phyloP scores from a whole-genome alignment of 2,329 filamentous ascomycete species.

The Myriosclerotinia duriaeana region DNA sequence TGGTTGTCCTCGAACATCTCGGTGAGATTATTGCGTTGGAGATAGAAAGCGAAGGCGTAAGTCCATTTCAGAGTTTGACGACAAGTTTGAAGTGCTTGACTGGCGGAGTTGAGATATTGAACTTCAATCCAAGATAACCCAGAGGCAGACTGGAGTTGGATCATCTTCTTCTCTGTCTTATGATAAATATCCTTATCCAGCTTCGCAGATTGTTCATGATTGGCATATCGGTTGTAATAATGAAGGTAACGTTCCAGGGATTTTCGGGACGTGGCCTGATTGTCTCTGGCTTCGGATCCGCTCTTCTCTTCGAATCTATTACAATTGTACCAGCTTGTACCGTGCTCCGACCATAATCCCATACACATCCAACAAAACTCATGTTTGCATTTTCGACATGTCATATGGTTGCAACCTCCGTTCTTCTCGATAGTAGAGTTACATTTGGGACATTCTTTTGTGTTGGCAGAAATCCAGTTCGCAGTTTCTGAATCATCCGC shows the following conservation, averaged over 20 bases:
- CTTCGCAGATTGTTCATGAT: constrained; percentile 96
- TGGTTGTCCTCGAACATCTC: constrained; percentile 99
- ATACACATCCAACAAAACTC: constrained; percentile 99
- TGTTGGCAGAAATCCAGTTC: constrained; percentile 99
- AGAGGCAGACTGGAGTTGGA: constrained; percentile 86
- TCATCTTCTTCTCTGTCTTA: constrained; percentile 99
- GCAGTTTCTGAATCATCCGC: constrained; percentile 97
- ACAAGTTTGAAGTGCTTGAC: constrained; percentile 90
- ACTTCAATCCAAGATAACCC: constrained; percentile 99
- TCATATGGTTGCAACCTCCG: constrained; percentile 97
- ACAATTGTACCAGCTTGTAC: constrained; percentile 99
- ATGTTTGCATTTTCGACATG: constrained; percentile 90
- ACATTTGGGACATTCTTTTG: constrained; percentile 96
- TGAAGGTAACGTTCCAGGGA: constrained; percentile 95
- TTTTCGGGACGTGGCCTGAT: constrained; percentile 85
- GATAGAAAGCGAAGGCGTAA: constrained; percentile 96
- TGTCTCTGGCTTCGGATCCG: constrained; percentile 83
- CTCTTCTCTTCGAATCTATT: constrained; percentile 97
- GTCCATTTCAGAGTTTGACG: constrained; percentile 99
- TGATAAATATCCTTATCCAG: constrained; percentile 93
- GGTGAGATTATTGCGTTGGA: constrained; percentile 92
- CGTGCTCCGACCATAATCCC: constrained; percentile 97
- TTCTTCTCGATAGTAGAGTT: constrained; percentile 99
- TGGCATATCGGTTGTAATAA: constrained; percentile 98
- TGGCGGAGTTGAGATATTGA: constrained; percentile 91